Evolutionary conservation across 345 rosid species (phyloP).

Genomic region (Camelina sativa): DNA sequence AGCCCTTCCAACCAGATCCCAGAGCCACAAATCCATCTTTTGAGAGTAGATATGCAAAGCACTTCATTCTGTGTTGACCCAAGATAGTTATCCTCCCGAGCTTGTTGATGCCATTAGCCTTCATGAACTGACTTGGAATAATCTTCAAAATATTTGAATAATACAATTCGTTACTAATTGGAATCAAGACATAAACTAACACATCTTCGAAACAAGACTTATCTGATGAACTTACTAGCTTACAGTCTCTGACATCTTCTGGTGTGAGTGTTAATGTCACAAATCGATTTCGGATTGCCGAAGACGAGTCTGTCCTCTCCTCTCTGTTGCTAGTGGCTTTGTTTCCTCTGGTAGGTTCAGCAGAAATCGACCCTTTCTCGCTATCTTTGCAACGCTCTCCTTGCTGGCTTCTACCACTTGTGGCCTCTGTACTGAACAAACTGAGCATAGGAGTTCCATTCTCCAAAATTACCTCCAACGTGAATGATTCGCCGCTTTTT

Average conservation of each 20-base stretch:
- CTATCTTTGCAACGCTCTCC: not conserved
- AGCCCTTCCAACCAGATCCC: slow-evolving; percentile 8
- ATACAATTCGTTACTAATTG: not conserved
- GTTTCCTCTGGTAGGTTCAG: not conserved
- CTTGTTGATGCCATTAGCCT: slow-evolving; percentile 1
- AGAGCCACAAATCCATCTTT: not conserved
- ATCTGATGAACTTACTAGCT: slow-evolving; percentile 8
- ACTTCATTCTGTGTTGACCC: not conserved
- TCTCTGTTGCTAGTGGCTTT: not conserved
- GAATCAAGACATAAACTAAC: not conserved
- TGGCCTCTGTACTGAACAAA: not conserved
- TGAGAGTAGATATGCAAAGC: not conserved
- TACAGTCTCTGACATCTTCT: slow-evolving; percentile 8
- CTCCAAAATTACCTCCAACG: slow-evolving; percentile 2
- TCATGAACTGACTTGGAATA: slow-evolving; percentile 16
- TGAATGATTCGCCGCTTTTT: not conserved
- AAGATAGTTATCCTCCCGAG: slow-evolving; percentile 7
- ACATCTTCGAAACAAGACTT: not conserved
- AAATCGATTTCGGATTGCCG: not conserved
- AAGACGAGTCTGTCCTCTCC: not conserved
- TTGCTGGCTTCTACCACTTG: not conserved
- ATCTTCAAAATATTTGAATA: slow-evolving; percentile 1
- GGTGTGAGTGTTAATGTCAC: not conserved
- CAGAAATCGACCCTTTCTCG: not conserved
- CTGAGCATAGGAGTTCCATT: slow-evolving; percentile 5